Evolutionary conservation across 495 filamentous ascomycete species (phyloP), one percentile per base, ranked within the genome.

Genomic region (Immersiella caudata): DNA sequence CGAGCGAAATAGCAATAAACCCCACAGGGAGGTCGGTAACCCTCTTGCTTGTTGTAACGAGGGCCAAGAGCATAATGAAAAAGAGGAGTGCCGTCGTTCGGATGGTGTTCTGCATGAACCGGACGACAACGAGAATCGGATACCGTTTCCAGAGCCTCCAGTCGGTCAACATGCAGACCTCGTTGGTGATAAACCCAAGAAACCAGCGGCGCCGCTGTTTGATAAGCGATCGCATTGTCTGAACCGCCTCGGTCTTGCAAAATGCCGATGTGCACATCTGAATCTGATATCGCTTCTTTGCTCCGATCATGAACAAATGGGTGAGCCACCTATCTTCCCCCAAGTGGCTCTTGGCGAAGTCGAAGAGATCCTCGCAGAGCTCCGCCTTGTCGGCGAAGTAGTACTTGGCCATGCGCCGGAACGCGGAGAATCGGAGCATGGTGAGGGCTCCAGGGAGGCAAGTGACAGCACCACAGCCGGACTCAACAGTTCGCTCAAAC

Each of bases 381-480:
- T 97, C 95, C 18, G 93, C 93, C 74, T 97, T 97, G 79, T 98
- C 95, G 16, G 95, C 93, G 74, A 99, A 99, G 80, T 99, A 99
- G 79, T 97, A 97, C 75, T 97, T 97, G 69, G 95, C 93, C 93
- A 99, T 97, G 71, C 91, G 90, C 65, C 95, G 86, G 79, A 99
- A 98, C 18, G 95, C 94, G 12, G 95, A 99, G 78, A 97, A 97
- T 57, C 95, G 91, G 21, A 99, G 80, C 78, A 97, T 97, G 4
- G 95, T 99, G 61, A 99, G 81, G 16, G 95, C 95, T 4, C 95
- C 95, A 6, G 95, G 95, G 46, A 99, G 85, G 79, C 95, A 99
- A 18, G 94, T 98, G 49, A 99, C 94, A 4, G 95, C 88, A 33
- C 95, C 95, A 73, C 95, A 98, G 57, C 90, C 93, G 18, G 95